Evolutionary conservation across 192 early-diverging fungal genomes (phyloP).

Genomic region (Umbelopsis vinacea): DNA sequence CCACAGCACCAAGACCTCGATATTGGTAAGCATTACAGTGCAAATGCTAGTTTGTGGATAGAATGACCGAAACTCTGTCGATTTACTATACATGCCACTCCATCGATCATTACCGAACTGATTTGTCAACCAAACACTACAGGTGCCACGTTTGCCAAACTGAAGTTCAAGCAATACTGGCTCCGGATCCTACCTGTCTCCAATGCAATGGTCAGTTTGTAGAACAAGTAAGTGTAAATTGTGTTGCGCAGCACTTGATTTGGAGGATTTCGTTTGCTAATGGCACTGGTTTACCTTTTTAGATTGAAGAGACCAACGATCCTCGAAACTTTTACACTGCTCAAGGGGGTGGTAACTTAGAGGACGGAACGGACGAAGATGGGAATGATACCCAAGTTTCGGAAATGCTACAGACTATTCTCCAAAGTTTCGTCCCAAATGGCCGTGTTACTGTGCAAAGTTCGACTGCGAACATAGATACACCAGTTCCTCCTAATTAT

Average conservation of each 20-base stretch:
- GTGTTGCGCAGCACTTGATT: neutral
- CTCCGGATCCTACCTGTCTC: constrained; percentile 1
- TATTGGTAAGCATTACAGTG: neutral
- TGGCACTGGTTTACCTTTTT: neutral
- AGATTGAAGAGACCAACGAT: constrained; percentile 7
- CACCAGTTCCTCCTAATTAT: neutral
- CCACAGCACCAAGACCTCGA: constrained; percentile 2
- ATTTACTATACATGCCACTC: neutral
- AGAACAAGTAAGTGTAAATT: constrained; percentile 1
- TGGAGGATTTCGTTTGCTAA: too few relatives aligned
- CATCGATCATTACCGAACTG: neutral
- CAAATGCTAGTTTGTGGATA: neutral
- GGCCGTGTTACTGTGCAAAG: neutral
- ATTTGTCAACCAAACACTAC: neutral
- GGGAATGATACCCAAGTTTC: neutral
- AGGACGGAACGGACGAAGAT: neutral
- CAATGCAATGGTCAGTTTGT: constrained; percentile 1
- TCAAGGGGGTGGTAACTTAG: neutral
- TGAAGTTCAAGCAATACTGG: constrained; percentile 4
- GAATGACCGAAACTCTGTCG: neutral
- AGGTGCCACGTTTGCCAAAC: constrained; percentile 16
- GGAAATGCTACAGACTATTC: constrained; percentile 1
- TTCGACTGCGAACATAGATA: neutral
- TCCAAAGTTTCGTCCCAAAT: neutral
- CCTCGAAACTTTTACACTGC: neutral